A percentile compares a stretch with the other conserved stretches of the same genome.
Evolutionary conservation across 1,284 basidiomycete genomes (phyloP).

Genomic region (Fomitopsis palustris): DNA sequence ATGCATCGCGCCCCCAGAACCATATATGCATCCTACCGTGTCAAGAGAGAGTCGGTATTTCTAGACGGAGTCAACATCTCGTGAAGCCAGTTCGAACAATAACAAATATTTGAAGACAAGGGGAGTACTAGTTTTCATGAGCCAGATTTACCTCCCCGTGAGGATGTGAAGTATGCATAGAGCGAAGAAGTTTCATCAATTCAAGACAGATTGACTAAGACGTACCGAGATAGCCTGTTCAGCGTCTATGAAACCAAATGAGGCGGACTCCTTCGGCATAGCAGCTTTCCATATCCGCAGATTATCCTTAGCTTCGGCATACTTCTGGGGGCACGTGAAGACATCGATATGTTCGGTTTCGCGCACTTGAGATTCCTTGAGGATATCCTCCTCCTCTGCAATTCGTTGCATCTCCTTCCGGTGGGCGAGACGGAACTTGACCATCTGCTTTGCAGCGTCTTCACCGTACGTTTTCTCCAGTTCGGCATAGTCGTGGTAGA

Average conservation of each 20-base stretch:
- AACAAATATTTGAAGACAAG: no score
- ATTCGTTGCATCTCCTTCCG: constrained; percentile 42
- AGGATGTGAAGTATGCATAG: no score
- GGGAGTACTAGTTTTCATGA: no score
- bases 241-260: constrained; percentile 29
- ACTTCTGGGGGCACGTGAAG: constrained; percentile 30
- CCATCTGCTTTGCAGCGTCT: constrained; percentile 47
- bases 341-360: constrained; percentile 41
- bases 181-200: no score
- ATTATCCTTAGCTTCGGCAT: constrained; percentile 30
- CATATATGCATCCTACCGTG: constrained; percentile 36
- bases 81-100: background rate
- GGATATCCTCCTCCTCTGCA: constrained; percentile 44
- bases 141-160: no score
- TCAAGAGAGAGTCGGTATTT: constrained; percentile 34
- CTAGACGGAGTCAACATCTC: constrained; percentile 18
- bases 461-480: constrained; percentile 46
- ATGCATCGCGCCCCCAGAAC: constrained; percentile 40
- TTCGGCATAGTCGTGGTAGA: constrained; percentile 57
- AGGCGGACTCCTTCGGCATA: constrained; percentile 36
- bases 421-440: constrained; percentile 60
- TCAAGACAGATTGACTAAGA: background rate
- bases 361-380: constrained; percentile 39
- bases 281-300: constrained; percentile 34
- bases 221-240: constrained; percentile 34